A percentile compares a stretch with the other conserved stretches of the same genome.
phyloP scores from a whole-genome alignment of 257 asterid genomes.

The Nemophila menziesii region DNA sequence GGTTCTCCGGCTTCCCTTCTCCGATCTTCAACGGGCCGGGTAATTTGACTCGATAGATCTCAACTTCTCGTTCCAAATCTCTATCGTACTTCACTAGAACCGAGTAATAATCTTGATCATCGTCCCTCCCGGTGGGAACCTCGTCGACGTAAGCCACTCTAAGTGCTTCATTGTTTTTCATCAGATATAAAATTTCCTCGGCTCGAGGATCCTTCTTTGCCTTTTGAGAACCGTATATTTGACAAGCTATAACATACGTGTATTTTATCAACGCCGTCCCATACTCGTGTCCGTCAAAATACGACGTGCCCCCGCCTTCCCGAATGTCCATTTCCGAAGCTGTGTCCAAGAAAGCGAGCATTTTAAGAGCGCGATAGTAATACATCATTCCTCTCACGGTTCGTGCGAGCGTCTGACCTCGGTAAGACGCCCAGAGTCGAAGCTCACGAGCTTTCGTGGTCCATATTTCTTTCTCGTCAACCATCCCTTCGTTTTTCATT shows the following conservation, averaged over 20 bases:
- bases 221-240: constrained; percentile 93
- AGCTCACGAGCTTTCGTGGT: constrained; percentile 72
- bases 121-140: constrained; percentile 84
- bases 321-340: constrained; percentile 97
- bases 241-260: constrained; percentile 94
- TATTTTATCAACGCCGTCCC: constrained; percentile 94
- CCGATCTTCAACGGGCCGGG: constrained; percentile 98
- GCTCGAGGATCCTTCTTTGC: constrained; percentile 96
- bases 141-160: constrained; percentile 99
- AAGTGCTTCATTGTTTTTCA: constrained; percentile 89
- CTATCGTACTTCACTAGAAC: constrained; percentile 90
- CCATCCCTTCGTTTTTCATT: constrained; percentile 84
- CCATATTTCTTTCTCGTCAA: constrained; percentile 68
- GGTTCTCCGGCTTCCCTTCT: constrained; percentile 98
- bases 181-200: constrained; percentile 78
- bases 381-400: constrained; percentile 99
- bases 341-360: constrained; percentile 96
- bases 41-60: constrained; percentile 88
- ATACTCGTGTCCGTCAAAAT: constrained; percentile 86
- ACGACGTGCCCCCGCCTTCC: constrained; percentile 62
- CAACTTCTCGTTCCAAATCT: constrained; percentile 72
- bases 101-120: constrained; percentile 68
- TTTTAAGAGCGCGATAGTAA: constrained; percentile 92
- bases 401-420: constrained; percentile 95
- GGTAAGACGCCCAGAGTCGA: constrained; percentile 89